Base-by-base conservation (phyloP, 768 basidiomycete genomes). In the Amanita fuliginea region DNA sequence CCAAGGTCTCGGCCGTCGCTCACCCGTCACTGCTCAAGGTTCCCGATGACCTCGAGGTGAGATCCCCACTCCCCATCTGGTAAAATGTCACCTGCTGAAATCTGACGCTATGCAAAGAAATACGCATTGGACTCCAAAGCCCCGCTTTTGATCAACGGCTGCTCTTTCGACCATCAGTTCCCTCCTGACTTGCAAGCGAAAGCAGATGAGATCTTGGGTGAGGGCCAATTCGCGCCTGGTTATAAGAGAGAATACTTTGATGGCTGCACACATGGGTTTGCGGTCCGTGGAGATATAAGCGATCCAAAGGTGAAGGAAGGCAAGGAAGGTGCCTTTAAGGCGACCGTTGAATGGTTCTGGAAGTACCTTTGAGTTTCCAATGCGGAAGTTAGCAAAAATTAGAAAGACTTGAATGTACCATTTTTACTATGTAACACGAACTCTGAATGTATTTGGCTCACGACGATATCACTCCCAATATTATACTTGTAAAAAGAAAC, bases 121-220 rank as follows among this genome's bases (percentile, higher is more conserved):
- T 77, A 78, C 60, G 55, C 64, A 39, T 50, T 56, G 2, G 54
- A 41, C 9, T 66, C 80, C 30, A 72, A 72, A 42, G 71, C 71
- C 1, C 80, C 83, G 18, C 68, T 86, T 21, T 70, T 87, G 32
- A 80, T 85, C 64, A 84, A 84, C 68, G 76, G 75, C 40, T 83
- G 82, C 64, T 67, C 72, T 24, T 36, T 58, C 24, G 81, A 83
- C 60, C 2, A 32, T 6, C 61, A 63, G 57, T 86, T 83, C 71
- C 75, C 78, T 4, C 39, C 36, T 1, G 72, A 73, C 34, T 45
- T 66, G 3, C 70, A 74, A 48, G 62, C 57, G 0, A 53, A 66
- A 41, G 76, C 78, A 1, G 78, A 80, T 46, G 57, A 65, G 45
- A 67, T 83, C 36, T 59, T 83, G 10, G 75, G 70, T 0, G 64